phyloP scores from a whole-genome alignment of 805 yeast species.

The Metschnikowia lachancei region DNA sequence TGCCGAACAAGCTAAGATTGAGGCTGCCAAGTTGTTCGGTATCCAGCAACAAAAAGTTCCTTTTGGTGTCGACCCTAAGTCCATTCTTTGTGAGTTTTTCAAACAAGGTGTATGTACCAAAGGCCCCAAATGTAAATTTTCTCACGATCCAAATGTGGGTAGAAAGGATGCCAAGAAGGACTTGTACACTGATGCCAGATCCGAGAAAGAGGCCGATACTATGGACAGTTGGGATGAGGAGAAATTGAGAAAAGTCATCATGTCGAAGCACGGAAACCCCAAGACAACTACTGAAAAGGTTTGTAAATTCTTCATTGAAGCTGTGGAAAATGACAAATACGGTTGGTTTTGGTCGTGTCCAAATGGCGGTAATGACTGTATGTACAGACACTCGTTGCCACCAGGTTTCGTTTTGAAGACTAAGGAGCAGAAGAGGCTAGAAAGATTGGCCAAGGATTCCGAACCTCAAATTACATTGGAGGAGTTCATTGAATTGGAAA shows the following conservation, averaged over 20 bases:
- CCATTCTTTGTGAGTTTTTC: constrained; percentile 86
- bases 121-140: constrained; percentile 85
- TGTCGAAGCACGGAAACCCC: constrained; percentile 92
- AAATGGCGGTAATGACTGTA: constrained; percentile 88
- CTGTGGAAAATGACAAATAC: constrained; percentile 94
- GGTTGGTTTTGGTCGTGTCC: constrained; percentile 99
- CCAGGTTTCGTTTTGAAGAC: constrained; percentile 96
- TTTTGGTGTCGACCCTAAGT: constrained; percentile 96
- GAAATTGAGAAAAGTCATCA: constrained; percentile 79
- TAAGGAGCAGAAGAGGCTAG: constrained; percentile 89
- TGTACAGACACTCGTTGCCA: constrained; percentile 92
- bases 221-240: constrained; percentile 98
- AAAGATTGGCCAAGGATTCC: constrained; percentile 75
- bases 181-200: constrained; percentile 85
- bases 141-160: constrained; percentile 83
- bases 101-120: constrained; percentile 82
- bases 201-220: constrained; percentile 70
- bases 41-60: constrained; percentile 82
- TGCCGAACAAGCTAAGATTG: constrained; percentile 83
- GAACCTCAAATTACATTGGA: constrained; percentile 92
- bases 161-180: constrained; percentile 89
- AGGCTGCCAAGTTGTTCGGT: constrained; percentile 76
- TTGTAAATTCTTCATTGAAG: constrained; percentile 91
- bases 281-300: constrained; percentile 92
- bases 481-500: constrained; percentile 92